Evolutionary conservation across 768 basidiomycete species (phyloP).

Genomic region (Mrakia blollopis): DNA sequence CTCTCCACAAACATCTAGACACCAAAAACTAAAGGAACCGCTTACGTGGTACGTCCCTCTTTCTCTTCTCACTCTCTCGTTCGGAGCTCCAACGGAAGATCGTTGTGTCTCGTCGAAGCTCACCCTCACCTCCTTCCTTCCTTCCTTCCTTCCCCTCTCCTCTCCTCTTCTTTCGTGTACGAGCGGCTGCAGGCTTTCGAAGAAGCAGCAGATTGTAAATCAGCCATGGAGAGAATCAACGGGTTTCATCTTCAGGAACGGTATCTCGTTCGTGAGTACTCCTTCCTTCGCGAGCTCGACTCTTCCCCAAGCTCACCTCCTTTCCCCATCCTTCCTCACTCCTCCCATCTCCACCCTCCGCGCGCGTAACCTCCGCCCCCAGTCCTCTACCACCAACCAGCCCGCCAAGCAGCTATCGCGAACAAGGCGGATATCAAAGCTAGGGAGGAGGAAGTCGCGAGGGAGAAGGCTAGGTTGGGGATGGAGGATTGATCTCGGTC

Average conservation of each 20-base stretch:
- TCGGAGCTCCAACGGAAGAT: neutral
- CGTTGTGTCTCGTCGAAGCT: neutral
- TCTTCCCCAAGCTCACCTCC: neutral
- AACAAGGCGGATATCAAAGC: conserved; percentile 31
- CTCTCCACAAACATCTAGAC: neutral
- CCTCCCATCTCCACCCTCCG: neutral
- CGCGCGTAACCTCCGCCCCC: no score
- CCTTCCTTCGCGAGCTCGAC: no score
- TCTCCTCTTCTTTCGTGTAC: no score
- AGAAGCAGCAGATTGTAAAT: conserved; percentile 26
- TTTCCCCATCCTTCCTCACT: neutral
- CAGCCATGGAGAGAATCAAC: conserved; percentile 32
- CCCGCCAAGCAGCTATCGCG: conserved; percentile 26
- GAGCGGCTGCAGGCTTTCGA: conserved; percentile 25
- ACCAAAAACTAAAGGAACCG: conserved; percentile 33
- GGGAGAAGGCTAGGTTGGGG: conserved; percentile 30
- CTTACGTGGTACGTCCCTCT: conserved; percentile 28
- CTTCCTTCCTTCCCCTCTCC: neutral
- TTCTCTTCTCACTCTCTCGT: neutral
- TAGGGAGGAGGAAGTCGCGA: conserved; percentile 31
- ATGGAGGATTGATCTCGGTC: conserved; percentile 24
- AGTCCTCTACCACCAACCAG: conserved; percentile 33
- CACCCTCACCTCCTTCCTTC: neutral
- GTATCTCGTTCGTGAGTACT: conserved; percentile 31
- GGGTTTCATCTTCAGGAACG: conserved; percentile 33